Evolutionary conservation across 805 yeast species (phyloP), one percentile per base, ranked within the genome.

Genomic region (Candida tammaniensis): DNA sequence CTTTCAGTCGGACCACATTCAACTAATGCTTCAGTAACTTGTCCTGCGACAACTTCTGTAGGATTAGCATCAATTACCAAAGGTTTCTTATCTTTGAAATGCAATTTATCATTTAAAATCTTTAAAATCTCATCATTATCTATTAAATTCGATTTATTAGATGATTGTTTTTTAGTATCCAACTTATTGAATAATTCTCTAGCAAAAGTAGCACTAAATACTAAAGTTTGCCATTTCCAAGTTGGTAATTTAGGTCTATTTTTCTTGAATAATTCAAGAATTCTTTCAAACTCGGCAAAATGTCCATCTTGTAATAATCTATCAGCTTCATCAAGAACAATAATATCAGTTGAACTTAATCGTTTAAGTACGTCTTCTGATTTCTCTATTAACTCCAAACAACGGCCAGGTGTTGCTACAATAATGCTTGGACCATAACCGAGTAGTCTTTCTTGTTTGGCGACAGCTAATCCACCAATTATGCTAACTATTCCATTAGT

Each of bases 381-480:
- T 43, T 79, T 81, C 56, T 86, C 86, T 13, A 83, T 43, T n/a
- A 84, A 57, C 54, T 93, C 98, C 32, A 87, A 69, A 54, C 86
- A 78, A 44, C 98, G 77, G 23, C 98, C 98, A 0, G 98, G 98
- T 0, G 98, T 93, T 2, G 96, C 96, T 24, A 93, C 91, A 10
- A 93, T 62, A 13, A 93, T 74, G 9, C 79, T 86, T 1, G 96
- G 93, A 5, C 82, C 79, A 42, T 78, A 79, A 15, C 70, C 66
- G 33, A 93, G 64, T 38, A 85, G 59, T 54, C 98, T 74, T 51
- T 85, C 86, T 63, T 93, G 99, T 52, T 89, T 93, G 53, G 86
- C 96, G 44, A 89, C 83, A 1, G 98, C 83, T 23, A 93, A 70
- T 7, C 99, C 99, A 42, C 99, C 99, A 5, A 98, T 93, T 25